Conservation (phyloP, 2,329 filamentous ascomycete species). For the Phaeomoniella chlamydospora region DNA sequence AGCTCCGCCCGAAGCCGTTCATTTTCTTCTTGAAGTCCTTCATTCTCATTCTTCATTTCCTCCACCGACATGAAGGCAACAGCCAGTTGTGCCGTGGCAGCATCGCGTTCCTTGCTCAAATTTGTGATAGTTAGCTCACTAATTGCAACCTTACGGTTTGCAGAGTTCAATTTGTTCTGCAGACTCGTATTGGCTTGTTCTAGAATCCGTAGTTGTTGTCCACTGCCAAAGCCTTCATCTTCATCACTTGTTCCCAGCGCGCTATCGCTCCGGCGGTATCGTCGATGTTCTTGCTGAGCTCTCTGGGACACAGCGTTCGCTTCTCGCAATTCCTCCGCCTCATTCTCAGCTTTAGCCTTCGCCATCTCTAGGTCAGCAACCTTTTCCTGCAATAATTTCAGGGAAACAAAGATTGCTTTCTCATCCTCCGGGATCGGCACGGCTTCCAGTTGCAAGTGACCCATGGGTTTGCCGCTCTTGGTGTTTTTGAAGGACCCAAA, state of each 20-base stretch:
- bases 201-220: slow-evolving; percentile 23
- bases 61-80: slow-evolving; percentile 39
- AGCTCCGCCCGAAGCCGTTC: slow-evolving; percentile 21
- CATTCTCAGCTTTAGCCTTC: slow-evolving; percentile 34
- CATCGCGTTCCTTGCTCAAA: slow-evolving; percentile 41
- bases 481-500: slow-evolving; percentile 33
- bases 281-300: slow-evolving; percentile 24
- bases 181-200: slow-evolving; percentile 38
- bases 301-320: slow-evolving; percentile 34
- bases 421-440: slow-evolving; percentile 47
- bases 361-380: slow-evolving; percentile 41
- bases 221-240: slow-evolving; percentile 25
- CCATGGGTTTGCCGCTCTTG: slow-evolving; percentile 16
- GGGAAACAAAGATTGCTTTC: slow-evolving; percentile 46
- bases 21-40: slow-evolving; percentile 21
- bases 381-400: slow-evolving; percentile 43
- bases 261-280: slow-evolving; percentile 28
- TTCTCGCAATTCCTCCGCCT: slow-evolving; percentile 34
- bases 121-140: slow-evolving; percentile 40
- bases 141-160: slow-evolving; percentile 39
- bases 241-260: slow-evolving; percentile 31
- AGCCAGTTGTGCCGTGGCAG: slow-evolving; percentile 40
- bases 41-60: slow-evolving; percentile 25
- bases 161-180: slow-evolving; percentile 38
- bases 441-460: slow-evolving; percentile 35